Conservation (phyloP, 257 asterid genomes). For the Solanum lycopersicoides region DNA sequence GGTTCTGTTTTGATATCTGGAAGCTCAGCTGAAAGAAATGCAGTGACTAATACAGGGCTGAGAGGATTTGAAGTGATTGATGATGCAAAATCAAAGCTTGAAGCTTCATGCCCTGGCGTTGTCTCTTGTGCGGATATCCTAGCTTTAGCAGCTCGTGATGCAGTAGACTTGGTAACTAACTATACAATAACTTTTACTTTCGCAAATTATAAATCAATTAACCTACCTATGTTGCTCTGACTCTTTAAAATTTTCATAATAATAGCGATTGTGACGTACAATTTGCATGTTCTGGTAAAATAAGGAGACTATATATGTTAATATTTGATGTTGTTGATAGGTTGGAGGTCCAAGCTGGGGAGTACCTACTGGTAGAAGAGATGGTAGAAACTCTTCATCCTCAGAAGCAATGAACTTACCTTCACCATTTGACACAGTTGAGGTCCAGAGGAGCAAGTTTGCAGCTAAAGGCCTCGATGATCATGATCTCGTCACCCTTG, state of each 20-base stretch:
- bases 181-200: not conserved
- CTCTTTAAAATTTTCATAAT: not conserved
- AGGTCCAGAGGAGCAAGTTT: constrained; percentile 46
- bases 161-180: constrained; percentile 48
- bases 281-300: not conserved
- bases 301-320: not conserved
- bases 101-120: constrained; percentile 39
- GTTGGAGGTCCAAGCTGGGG: constrained; percentile 67
- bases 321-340: constrained; percentile 8
- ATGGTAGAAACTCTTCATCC: constrained; percentile 44
- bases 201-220: not conserved
- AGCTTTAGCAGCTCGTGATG: constrained; percentile 61
- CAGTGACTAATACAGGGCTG: constrained; percentile 34
- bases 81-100: constrained; percentile 54
- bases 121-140: constrained; percentile 68
- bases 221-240: not conserved
- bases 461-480: constrained; percentile 70
- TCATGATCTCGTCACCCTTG: constrained; percentile 69
- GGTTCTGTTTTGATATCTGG: constrained; percentile 42
- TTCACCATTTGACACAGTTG: constrained; percentile 44
- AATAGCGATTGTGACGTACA: not conserved
- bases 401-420: constrained; percentile 43
- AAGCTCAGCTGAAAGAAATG: constrained; percentile 38
- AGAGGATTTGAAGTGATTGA: constrained; percentile 61
- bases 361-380: constrained; percentile 67